Evolutionary conservation across 441 rosid genomes (phyloP).

Genomic region (Erodium texanum): DNA sequence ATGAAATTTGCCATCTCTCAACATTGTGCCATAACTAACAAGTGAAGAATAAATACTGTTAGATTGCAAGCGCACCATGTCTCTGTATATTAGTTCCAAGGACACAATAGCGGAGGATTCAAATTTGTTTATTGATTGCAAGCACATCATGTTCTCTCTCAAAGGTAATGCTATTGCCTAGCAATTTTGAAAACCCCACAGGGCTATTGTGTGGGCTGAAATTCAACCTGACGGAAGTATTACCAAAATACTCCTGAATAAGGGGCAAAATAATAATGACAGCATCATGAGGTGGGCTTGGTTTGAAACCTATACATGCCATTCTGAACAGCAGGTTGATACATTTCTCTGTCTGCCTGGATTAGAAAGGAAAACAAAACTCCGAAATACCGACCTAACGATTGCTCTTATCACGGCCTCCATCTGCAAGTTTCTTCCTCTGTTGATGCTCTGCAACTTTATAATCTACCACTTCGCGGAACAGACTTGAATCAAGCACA

Average conservation of each 20-base stretch:
- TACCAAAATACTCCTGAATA: background rate
- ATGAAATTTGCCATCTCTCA: too few relatives aligned
- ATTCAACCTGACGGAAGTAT: background rate
- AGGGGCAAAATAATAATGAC: background rate
- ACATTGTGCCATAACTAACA: too few relatives aligned
- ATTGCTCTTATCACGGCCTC: background rate
- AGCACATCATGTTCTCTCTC: too few relatives aligned
- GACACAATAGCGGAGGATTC: too few relatives aligned
- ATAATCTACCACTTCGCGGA: slow-evolving; percentile 81
- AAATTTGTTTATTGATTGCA: too few relatives aligned
- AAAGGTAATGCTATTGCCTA: too few relatives aligned
- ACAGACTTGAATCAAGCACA: slow-evolving; percentile 52
- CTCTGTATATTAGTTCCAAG: too few relatives aligned
- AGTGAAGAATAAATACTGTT: too few relatives aligned
- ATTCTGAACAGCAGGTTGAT: background rate
- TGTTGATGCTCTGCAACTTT: slow-evolving; percentile 83
- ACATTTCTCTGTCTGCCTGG: background rate
- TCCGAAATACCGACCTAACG: background rate
- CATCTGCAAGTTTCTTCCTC: slow-evolving; percentile 41
- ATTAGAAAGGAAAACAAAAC: background rate
- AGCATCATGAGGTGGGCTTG: background rate
- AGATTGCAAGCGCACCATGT: too few relatives aligned
- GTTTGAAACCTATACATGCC: background rate
- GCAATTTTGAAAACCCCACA: too few relatives aligned
- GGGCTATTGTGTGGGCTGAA: background rate